Base-by-base conservation (phyloP, 2,329 filamentous ascomycete genomes). In the Fusarium kyushuense region DNA sequence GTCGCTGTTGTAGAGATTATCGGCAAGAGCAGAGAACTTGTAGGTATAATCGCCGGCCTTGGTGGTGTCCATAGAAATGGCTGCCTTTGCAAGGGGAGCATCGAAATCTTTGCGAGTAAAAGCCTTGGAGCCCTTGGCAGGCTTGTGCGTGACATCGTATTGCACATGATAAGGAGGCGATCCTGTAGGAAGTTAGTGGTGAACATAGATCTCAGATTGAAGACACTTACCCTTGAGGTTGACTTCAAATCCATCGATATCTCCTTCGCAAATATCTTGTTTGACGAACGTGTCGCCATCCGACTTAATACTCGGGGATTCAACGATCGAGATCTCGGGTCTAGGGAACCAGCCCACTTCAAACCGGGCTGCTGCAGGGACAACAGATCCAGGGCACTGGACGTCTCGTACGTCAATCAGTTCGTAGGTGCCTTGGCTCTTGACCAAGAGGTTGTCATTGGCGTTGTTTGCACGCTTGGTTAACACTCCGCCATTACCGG, bases 201-300 rank as follows among this genome's bases (percentile, higher is more conserved):
- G 55, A 12, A 43, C 19, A 59, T 17, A 4, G 19, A 6, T 7
- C 23, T 6, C 25, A 57, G n/a, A 30, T 42, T 30, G 23, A 10
- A 23, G 10, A 10, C 41, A 76, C 84, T 80, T 86, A 87, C 93
- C 95, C 76, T 87, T 87, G 65, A 99, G 86, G 42, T 86, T 86
- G 54, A 99, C 83, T 74, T 97, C 94, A 56, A 97, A 89, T 5
- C 90, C 89, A 77, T 97, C 95, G 74, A 97, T 92, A 65, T 98
- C 95, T 30, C 95, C 95, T 81, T 99, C 94, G 75, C 96, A 99
- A 30, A 99, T 90, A 63, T 94, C 90, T 41, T 89, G 86, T 79
- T 96, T 96, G 71, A 89, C 77, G 75, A 90, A 92, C 33, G 84
- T 84, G 29, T 83, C 82, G 11, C 81, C 82, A 17, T 83, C 82